Evolutionary conservation across 768 basidiomycete species (phyloP), one percentile per base, ranked within the genome.

Genomic region (Auriscalpium vulgare): DNA sequence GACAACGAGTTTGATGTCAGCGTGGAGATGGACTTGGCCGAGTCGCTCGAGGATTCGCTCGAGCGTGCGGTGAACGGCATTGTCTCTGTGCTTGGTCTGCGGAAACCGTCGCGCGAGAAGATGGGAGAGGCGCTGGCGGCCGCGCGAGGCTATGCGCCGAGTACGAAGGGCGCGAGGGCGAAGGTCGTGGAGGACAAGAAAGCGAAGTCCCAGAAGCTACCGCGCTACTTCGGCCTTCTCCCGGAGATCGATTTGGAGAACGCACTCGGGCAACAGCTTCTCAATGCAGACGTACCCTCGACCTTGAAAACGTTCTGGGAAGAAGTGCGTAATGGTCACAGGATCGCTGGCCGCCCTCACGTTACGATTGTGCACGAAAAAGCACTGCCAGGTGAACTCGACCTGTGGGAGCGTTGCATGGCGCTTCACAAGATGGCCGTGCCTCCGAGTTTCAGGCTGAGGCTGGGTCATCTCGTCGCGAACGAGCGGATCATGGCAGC

Each of bases 311-410:
- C 56, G 6, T 76, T 90, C 56, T 88, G 82, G 78, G 62, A 67
- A 0, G 50, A 62, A 8, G 65, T 95, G 35, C 72, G 76, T 54
- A 44, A 50, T 9, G 68, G 69, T 0, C 65, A 72, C 5, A 75
- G 88, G 23, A 68, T 95, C 13, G 66, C 79, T 14, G 61, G 68
- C 43, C 71, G 78, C 4, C 92, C 95, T 1, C 97, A 98, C 70
- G 76, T 97, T 55, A 98, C 95, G 1, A 73, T 98, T 57, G 85
- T 87, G 35, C 97, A 99, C 69, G 67, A 68, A 59, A 84, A 83
- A 19, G 56, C 69, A n/a, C 69, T 77, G 6, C 68, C 70, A 0
- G 66, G 36, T 3, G 64, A 69, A 8, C 38, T 54, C 34, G 64
- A 60, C 37, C 66, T 84, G 9, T 87, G 84, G 84, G 66, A 72